Evolutionary conservation across 2,329 filamentous ascomycete species (phyloP), one percentile per base, ranked within the genome.

Genomic region (Alternaria consortialis): DNA sequence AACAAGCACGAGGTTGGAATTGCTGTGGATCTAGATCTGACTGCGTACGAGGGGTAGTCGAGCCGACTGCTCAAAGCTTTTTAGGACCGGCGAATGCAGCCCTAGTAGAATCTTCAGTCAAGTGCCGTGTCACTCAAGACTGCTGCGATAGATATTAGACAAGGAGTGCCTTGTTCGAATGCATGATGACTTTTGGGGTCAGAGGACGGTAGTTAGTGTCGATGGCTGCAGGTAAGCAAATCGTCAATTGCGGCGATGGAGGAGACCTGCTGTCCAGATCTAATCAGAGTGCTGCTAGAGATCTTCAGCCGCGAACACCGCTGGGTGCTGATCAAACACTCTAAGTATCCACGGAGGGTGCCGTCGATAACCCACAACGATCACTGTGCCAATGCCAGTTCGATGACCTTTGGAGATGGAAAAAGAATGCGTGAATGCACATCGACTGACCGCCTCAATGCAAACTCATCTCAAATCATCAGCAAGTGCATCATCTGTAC

Each of bases 401-500:
- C 15, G 13, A 25, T 20, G 20, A 37, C 12, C 20, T 50, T 50
- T 20, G 27, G n/a, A 37, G 46, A 4, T 8, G 25, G 46, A 50
- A 50, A 36, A 50, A 2, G 31, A n/a, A 50, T 50, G 32, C 20
- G 20, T 23, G 32, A 36, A 36, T 36, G 31, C 32, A 36, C n/a
- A 36, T 50, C 31, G 15, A 50, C 46, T 37, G 46, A 50, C 20
- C 46, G 46, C 46, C 31, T 32, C 46, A 13, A 15, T 23, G 15
- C 37, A 37, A 34, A 17, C 32, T 36, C 20, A 56, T 40, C 12
- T 50, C 20, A 34, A 51, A 56, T 51, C 37, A 46, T 37, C 25
- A 40, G n/a, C 50, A 36, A 36, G 23, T 50, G 25, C 47, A 53
- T 44, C 20, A 43, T 50, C 43, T 50, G 12, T 55, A 56, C 44